These are phyloP conservation scores for Chara braunii DNA, from an alignment of 139 green algal species.

Conservation along the genomic window DNA sequence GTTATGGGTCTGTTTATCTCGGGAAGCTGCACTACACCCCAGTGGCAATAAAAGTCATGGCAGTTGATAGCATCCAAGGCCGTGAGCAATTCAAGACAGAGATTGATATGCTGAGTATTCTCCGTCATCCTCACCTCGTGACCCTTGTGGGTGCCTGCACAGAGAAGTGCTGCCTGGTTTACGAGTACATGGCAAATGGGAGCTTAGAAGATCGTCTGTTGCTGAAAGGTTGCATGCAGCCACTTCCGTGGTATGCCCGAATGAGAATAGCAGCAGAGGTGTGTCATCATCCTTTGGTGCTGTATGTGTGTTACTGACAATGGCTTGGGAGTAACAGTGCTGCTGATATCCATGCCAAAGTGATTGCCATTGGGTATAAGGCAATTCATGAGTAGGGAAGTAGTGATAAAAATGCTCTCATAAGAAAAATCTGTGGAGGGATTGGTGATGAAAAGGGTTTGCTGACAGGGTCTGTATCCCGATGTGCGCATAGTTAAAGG, in stretches of 20 bases:
- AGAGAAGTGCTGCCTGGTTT: constrained; percentile 52
- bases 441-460: too few relatives aligned
- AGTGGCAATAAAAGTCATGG: constrained; percentile 35
- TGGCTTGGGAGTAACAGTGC: too few relatives aligned
- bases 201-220: constrained; percentile 46
- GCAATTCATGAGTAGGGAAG: too few relatives aligned
- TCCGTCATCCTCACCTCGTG: constrained; percentile 59
- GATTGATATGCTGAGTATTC: constrained; percentile 44
- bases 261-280: constrained; percentile 49
- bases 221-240: background rate
- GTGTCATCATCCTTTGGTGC: too few relatives aligned
- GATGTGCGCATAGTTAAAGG: too few relatives aligned
- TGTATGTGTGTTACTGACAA: too few relatives aligned
- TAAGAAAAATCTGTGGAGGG: too few relatives aligned
- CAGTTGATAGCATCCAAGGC: constrained; percentile 20
- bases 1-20: constrained; percentile 25
- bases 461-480: too few relatives aligned
- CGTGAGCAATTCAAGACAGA: constrained; percentile 19
- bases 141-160: constrained; percentile 54
- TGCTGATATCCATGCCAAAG: too few relatives aligned
- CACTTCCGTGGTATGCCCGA: constrained; percentile 43
- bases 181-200: constrained; percentile 50
- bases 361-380: too few relatives aligned
- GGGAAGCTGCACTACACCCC: constrained; percentile 26
- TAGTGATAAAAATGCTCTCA: too few relatives aligned